Percentiles rank a stretch among this genome's conserved stretches.
phyloP scores from a whole-genome alignment of 2,329 filamentous ascomycete species.

The Macrophomina pseudophaseolina region DNA sequence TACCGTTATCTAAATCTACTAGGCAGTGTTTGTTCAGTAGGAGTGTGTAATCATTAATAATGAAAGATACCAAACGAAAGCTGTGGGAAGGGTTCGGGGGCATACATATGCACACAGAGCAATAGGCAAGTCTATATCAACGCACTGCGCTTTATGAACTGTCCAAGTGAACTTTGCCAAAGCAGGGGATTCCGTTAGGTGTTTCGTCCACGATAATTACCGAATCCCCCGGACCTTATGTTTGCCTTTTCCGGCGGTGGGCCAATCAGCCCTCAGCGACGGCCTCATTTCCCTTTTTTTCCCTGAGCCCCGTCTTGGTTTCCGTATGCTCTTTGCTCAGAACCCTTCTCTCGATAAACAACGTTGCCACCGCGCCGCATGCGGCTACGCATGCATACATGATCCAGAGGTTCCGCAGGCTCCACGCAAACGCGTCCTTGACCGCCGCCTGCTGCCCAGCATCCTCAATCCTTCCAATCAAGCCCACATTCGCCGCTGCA shows the following conservation, averaged over 20 bases:
- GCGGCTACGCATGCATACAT: slow-evolving; percentile 49
- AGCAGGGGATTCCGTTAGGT: no score
- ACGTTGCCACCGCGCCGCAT: slow-evolving; percentile 44
- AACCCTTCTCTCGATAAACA: slow-evolving; percentile 46
- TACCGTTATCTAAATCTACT: slow-evolving; percentile 23
- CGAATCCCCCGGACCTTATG: no score
- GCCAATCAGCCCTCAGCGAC: not conserved
- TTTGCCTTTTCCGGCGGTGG: no score
- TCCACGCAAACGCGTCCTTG: slow-evolving; percentile 50
- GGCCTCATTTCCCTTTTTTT: not conserved
- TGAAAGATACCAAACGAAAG: slow-evolving; percentile 5
- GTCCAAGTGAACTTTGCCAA: no score
- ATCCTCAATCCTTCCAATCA: slow-evolving; percentile 57
- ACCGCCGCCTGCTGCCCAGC: slow-evolving; percentile 49
- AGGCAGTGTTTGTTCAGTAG: no score
- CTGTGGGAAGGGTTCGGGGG: not conserved
- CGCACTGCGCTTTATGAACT: no score
- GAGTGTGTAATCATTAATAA: not conserved
- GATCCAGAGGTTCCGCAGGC: slow-evolving; percentile 55
- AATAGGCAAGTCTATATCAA: no score
- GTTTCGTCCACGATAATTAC: not conserved
- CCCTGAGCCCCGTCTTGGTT: slow-evolving; percentile 52
- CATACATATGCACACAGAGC: not conserved
- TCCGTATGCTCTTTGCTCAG: slow-evolving; percentile 52
- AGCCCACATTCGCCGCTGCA: slow-evolving; percentile 64